Percentiles rank a stretch among this genome's conserved stretches.
Evolutionary conservation across 148 eudicot species (phyloP).

Genomic region (Cornus suecica): DNA sequence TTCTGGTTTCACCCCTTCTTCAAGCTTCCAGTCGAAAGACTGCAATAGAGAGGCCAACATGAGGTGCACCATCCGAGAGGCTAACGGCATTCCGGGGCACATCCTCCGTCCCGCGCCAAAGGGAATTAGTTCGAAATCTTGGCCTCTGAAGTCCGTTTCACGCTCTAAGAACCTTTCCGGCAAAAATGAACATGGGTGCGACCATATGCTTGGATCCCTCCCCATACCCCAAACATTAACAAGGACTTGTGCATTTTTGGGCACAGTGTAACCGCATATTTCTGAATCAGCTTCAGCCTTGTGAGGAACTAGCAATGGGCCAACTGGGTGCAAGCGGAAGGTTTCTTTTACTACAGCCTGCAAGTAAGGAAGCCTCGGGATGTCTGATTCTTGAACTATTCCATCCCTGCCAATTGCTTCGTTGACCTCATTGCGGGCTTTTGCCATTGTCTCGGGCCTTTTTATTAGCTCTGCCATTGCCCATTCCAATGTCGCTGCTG

Average conservation of each 20-base stretch:
- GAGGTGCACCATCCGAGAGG: constrained; percentile 1
- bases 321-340: constrained; percentile 26
- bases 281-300: constrained; percentile 19
- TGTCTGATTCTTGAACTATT: constrained; percentile 25
- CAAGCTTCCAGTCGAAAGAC: constrained; percentile 33
- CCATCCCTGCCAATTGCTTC: constrained; percentile 13
- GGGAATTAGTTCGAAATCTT: constrained; percentile 28
- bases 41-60: constrained; percentile 15
- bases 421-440: constrained; percentile 29
- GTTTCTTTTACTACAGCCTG: constrained; percentile 33
- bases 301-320: constrained; percentile 31
- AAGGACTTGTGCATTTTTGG: constrained; percentile 30
- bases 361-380: constrained; percentile 17
- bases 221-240: constrained; percentile 36
- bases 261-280: constrained; percentile 17
- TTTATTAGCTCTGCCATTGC: too few species aligned
- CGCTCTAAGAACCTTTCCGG: constrained; percentile 32
- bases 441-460: too few species aligned
- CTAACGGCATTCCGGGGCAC: not conserved
- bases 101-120: constrained; percentile 15
- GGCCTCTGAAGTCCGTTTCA: constrained; percentile 20
- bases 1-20: not conserved
- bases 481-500: too few species aligned
- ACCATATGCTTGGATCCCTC: constrained; percentile 28
- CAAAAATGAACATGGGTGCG: constrained; percentile 11